Evolutionary conservation across 495 filamentous ascomycete species (phyloP).

Genomic region (Patellaria atrata): DNA sequence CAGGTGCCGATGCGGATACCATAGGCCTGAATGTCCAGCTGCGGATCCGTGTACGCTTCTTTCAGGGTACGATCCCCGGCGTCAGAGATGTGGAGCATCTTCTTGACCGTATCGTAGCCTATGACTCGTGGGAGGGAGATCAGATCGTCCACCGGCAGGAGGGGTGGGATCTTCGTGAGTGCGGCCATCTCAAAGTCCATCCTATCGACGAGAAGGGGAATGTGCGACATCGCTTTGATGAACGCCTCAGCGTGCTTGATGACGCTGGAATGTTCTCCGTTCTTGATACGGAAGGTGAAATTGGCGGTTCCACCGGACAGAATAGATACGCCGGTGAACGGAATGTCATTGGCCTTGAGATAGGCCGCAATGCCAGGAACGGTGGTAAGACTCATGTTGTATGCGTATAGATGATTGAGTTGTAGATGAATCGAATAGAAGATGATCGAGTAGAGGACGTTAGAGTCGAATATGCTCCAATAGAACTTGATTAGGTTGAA

Average conservation of each 20-base stretch:
- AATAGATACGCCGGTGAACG: conserved; percentile 4
- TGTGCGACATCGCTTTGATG: conserved; percentile 10
- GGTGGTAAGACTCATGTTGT: too few species aligned
- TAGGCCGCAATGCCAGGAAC: conserved; percentile 9
- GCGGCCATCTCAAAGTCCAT: conserved; percentile 25
- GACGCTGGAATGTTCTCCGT: conserved; percentile 11
- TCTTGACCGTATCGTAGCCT: conserved; percentile 17
- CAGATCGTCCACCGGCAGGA: conserved; percentile 8
- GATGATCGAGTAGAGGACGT: too few species aligned
- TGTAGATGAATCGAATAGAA: too few species aligned
- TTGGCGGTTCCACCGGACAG: conserved; percentile 26
- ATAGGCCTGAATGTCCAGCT: conserved; percentile 12
- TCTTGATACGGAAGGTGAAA: conserved; percentile 22
- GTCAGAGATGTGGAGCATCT: conserved; percentile 20
- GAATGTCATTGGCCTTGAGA: conserved; percentile 6
- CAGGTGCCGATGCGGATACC: conserved; percentile 19
- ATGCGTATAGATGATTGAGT: too few species aligned
- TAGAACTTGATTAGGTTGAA: too few species aligned
- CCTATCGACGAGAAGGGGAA: conserved; percentile 20
- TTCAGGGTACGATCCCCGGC: conserved; percentile 22
- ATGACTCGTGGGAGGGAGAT: conserved; percentile 7
- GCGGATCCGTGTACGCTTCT: conserved; percentile 19
- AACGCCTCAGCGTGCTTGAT: conserved; percentile 28
- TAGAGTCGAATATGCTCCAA: too few species aligned
- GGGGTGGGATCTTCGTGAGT: conserved; percentile 10